phyloP scores from a whole-genome alignment of 371 early-diverging fungal genomes.

The Sanchytrium tribonematis region DNA sequence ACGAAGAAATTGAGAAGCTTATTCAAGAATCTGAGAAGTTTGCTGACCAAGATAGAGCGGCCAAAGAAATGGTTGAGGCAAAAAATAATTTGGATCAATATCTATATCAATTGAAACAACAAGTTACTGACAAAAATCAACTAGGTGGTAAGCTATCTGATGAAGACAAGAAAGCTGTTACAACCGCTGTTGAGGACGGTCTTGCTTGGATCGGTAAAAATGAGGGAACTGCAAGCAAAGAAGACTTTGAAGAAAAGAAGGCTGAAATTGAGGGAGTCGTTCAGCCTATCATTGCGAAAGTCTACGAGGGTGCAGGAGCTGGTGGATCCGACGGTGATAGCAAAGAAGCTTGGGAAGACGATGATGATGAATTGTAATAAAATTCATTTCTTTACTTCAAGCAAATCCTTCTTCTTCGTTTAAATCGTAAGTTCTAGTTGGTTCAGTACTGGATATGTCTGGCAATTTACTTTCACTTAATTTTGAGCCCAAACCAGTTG shows the following conservation, averaged over 20 bases:
- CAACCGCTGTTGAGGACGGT: constrained; percentile 25
- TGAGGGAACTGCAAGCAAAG: constrained; percentile 25
- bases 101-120: constrained; percentile 44
- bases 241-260: constrained; percentile 49
- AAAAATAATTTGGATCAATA: constrained; percentile 39
- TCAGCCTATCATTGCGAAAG: constrained; percentile 57
- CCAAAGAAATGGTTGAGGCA: constrained; percentile 27
- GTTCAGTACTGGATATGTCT: not conserved
- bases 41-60: constrained; percentile 21
- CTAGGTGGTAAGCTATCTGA: constrained; percentile 30
- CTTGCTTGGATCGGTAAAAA: constrained; percentile 24
- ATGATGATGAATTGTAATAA: constrained; percentile 31
- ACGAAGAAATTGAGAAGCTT: constrained; percentile 31
- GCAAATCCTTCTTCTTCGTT: not conserved
- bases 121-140: constrained; percentile 35
- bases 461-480: not conserved
- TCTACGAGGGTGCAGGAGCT: constrained; percentile 29
- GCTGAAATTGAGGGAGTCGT: constrained; percentile 54
- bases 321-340: constrained; percentile 14
- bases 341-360: constrained; percentile 14
- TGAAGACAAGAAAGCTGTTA: constrained; percentile 24
- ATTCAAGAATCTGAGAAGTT: constrained; percentile 27
- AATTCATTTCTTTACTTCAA: too few species aligned
- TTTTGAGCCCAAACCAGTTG: not conserved
- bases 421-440: not conserved